Base-by-base conservation (phyloP, 768 basidiomycete genomes). In the Xerocomus potaroensis region DNA sequence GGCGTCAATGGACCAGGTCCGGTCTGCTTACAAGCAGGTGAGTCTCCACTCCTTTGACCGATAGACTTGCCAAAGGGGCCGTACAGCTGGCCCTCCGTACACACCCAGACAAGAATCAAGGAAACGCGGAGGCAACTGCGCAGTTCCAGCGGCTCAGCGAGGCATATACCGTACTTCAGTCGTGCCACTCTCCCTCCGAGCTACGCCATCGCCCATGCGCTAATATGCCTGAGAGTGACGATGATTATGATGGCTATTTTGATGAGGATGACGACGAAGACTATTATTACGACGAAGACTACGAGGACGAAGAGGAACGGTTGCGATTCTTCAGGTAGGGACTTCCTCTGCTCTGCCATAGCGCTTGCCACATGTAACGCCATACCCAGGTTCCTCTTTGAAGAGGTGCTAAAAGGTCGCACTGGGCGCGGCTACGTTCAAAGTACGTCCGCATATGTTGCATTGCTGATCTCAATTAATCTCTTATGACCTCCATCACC, bases 91-190 rank as follows among this genome's bases (percentile, higher is more conserved):
- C 84, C 5, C 68, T 87, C 19, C 73, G 73, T 16, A 83, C 79
- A 0, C 87, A 89, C 66, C 86, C 87, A 8, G 87, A 87, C 68
- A 88, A 87, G 68, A 87, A 87, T 48, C 80, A 74, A 0, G 75
- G 74, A 33, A 78, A 87, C 53, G 74, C 73, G 32, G 69, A 74
- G 53, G 86, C 84, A 37, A 87, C 86, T 31, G 72, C 71, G 3
- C 72, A 82, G 59, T 89, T 90, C 57, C 86, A 89, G 64, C 67
- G 70, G 42, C 62, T 91, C 36, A 75, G 82, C 48, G 83, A 79
- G 47, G 86, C 87, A 5, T 91, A 87, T 66, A 72, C 75, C 37
- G 60, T 76, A 24, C 70, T 89, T 22, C 62, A 78, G 45, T 77
- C 76, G 50, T 75, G 84, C 55, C 75, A 80, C 48, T 57, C 62